These are phyloP conservation scores for Botryosphaeria agaves DNA, from an alignment of 2,329 filamentous ascomycete species.

Conservation along the genomic window DNA sequence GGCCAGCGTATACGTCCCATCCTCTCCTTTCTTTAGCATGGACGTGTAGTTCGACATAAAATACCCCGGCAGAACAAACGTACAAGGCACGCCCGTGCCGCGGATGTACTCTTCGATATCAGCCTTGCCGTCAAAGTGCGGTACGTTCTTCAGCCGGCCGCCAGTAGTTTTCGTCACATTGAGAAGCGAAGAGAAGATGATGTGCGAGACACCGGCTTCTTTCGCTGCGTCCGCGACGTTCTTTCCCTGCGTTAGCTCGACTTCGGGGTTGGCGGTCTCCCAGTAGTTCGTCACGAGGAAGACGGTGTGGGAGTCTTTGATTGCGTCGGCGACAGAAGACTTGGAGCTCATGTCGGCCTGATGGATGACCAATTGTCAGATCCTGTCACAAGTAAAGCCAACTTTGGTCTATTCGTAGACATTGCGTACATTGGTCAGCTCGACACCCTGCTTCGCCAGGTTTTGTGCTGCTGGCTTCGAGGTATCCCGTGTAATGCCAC, in stretches of 20 bases:
- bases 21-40: not conserved
- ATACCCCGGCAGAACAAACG: constrained; percentile 9
- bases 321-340: constrained; percentile 22
- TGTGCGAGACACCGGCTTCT: constrained; percentile 15
- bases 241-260: constrained; percentile 15
- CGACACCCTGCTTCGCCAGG: constrained; percentile 28
- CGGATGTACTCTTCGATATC: constrained; percentile 15
- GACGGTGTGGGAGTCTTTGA: constrained; percentile 30
- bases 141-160: constrained; percentile 13
- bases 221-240: constrained; percentile 15
- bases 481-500: constrained; percentile 37
- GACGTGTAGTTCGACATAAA: constrained; percentile 8
- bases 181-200: constrained; percentile 20
- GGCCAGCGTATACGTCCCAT: constrained; percentile 3
- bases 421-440: constrained; percentile 27
- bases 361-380: not conserved
- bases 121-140: constrained; percentile 22
- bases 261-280: constrained; percentile 17
- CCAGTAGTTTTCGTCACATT: constrained; percentile 12
- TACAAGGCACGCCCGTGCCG: constrained; percentile 4
- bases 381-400: not conserved
- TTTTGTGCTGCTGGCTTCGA: constrained; percentile 25
- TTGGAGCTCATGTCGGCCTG: constrained; percentile 29
- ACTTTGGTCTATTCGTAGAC: too few species aligned
- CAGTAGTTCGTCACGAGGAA: constrained; percentile 37